Evolutionary conservation across 495 filamentous ascomycete genomes (phyloP).

Genomic region (Haplographium delicatum): DNA sequence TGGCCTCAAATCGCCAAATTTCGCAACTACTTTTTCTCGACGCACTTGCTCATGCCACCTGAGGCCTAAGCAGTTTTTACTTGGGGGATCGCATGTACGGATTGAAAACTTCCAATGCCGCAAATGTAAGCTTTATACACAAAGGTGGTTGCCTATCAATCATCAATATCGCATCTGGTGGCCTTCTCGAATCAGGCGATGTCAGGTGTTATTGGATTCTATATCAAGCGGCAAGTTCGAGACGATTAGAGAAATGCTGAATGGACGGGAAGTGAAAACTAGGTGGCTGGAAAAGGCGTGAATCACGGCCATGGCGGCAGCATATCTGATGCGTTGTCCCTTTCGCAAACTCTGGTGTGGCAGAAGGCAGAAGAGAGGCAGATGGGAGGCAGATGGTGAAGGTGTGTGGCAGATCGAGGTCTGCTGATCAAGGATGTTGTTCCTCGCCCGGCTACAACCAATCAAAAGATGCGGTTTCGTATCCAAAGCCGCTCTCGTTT

Average conservation of each 20-base stretch:
- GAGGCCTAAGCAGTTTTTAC: neutral
- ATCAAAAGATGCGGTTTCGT: neutral
- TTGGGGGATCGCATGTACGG: neutral
- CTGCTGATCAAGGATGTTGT: constrained; percentile 10
- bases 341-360: constrained; percentile 11
- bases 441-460: neutral
- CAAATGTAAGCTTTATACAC: neutral
- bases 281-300: neutral
- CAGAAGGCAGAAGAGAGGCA: constrained; percentile 5
- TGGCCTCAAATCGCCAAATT: constrained; percentile 16
- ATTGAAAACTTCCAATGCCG: constrained; percentile 4
- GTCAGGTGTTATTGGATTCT: neutral
- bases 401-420: constrained; percentile 12
- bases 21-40: neutral
- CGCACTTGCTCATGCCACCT: constrained; percentile 1
- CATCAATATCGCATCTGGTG: neutral
- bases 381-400: constrained; percentile 2
- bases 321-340: constrained; percentile 5
- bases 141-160: neutral
- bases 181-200: neutral
- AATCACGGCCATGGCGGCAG: neutral
- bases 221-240: constrained; percentile 6
- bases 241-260: neutral
- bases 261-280: neutral
- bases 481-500: constrained; percentile 2